Conservation (phyloP, 2,329 filamentous ascomycete species). For the Colletotrichum sp. region DNA sequence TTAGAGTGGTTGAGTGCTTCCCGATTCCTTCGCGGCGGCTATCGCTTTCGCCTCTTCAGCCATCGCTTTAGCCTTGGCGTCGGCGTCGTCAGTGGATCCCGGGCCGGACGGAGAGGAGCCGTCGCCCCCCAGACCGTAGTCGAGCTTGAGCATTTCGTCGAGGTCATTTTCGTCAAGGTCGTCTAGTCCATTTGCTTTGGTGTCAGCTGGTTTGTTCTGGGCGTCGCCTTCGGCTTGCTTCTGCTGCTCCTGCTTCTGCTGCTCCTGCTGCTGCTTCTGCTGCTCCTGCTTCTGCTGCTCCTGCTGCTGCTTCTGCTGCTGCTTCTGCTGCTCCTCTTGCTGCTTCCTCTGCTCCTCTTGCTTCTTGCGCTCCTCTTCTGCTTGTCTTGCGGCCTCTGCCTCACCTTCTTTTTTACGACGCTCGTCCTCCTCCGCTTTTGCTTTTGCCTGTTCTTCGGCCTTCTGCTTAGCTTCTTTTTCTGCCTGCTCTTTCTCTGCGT, state of each 20-base stretch:
- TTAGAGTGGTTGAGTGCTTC: not conserved
- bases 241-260: not conserved
- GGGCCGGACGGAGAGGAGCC: not conserved
- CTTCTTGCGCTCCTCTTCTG: not conserved
- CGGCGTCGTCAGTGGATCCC: not conserved
- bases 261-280: no score
- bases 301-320: not conserved
- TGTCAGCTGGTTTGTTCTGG: not conserved
- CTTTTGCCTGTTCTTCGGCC: not conserved
- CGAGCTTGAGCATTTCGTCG: not conserved
- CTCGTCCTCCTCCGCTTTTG: not conserved
- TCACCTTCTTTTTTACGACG: slow-evolving; percentile 3
- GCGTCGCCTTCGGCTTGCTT: not conserved
- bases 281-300: not conserved
- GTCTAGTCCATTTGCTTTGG: not conserved
- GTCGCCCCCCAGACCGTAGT: not conserved
- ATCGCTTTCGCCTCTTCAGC: not conserved
- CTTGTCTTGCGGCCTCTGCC: not conserved
- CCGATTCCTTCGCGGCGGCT: not conserved
- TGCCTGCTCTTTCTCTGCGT: slow-evolving; percentile 10
- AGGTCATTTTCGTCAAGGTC: not conserved
- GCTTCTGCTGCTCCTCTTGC: not conserved
- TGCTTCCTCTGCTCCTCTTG: not conserved
- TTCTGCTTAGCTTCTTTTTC: slow-evolving; percentile 18
- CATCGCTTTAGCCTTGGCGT: slow-evolving; percentile 9